A percentile compares a stretch with the other conserved stretches of the same genome.
Conservation (phyloP, 1,284 basidiomycete genomes). For the Ustilago shanxiensis region DNA sequence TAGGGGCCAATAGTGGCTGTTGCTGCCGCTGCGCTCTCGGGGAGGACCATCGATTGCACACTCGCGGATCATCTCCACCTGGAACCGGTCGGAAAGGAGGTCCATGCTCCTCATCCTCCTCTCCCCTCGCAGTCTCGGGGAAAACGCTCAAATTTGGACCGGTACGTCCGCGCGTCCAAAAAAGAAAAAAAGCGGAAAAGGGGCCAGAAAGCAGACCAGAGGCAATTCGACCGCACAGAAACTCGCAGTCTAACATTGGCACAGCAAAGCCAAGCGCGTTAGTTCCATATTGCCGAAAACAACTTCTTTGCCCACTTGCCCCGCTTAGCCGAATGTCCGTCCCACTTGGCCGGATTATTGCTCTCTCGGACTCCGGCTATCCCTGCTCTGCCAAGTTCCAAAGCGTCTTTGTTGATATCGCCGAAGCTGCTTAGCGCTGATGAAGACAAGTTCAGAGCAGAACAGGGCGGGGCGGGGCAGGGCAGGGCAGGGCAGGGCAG, state of each 20-base stretch:
- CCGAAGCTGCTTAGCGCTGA: background rate
- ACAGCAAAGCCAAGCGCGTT: constrained; percentile 6
- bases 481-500: too few species aligned
- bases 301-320: constrained; percentile 5
- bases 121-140: constrained; percentile 11
- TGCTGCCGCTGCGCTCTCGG: constrained; percentile 2
- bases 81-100: constrained; percentile 1
- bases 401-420: background rate
- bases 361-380: background rate
- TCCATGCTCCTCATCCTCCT: constrained; percentile 8
- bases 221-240: background rate
- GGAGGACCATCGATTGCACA: background rate
- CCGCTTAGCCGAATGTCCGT: background rate
- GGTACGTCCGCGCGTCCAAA: constrained; percentile 22
- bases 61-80: background rate
- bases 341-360: background rate
- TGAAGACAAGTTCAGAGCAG: too few species aligned
- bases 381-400: background rate
- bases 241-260: constrained; percentile 1
- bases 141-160: constrained; percentile 16
- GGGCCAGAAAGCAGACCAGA: background rate
- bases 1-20: background rate
- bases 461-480: too few species aligned
- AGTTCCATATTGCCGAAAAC: background rate
- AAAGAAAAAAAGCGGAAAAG: background rate